Evolutionary conservation across 768 basidiomycete genomes (phyloP).

Genomic region (Kwoniella newhampshirensis): DNA sequence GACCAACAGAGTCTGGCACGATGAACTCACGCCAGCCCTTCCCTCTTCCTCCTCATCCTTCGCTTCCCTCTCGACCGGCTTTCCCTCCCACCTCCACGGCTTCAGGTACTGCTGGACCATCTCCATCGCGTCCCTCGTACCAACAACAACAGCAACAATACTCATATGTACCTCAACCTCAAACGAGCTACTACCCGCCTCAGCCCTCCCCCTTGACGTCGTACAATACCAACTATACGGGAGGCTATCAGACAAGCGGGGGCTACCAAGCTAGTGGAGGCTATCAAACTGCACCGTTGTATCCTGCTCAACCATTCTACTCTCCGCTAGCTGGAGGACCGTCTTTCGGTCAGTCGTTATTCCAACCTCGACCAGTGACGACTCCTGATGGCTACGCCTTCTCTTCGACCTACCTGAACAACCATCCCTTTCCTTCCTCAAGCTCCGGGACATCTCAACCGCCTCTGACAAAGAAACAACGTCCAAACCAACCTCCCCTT

Average conservation of each 20-base stretch:
- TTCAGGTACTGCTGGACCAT: conserved; percentile 7
- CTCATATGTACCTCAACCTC: not conserved
- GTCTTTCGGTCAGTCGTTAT: conserved; percentile 23
- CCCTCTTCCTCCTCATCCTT: not conserved
- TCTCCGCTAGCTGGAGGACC: not conserved
- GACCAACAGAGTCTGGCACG: not conserved
- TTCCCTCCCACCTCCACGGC: conserved; percentile 7
- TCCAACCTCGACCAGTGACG: conserved; percentile 13
- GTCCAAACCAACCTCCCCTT: not conserved
- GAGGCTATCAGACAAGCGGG: conserved; percentile 2
- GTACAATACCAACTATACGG: not conserved
- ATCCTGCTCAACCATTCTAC: conserved; percentile 1
- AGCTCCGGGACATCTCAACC: not conserved
- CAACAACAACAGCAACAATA: not conserved
- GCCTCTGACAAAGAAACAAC: conserved; percentile 1
- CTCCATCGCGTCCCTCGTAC: conserved; percentile 10
- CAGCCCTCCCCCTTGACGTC: not conserved
- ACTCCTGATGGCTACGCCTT: conserved; percentile 29
- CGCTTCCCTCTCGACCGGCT: conserved; percentile 14
- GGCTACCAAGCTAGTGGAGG: conserved; percentile 12
- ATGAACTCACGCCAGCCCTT: conserved; percentile 14
- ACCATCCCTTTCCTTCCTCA: not conserved
- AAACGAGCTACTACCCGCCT: not conserved
- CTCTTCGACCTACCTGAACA: conserved; percentile 13
- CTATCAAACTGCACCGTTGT: conserved; percentile 1